Conservation (phyloP, 441 rosid species). For the Raphanus hybrid region DNA sequence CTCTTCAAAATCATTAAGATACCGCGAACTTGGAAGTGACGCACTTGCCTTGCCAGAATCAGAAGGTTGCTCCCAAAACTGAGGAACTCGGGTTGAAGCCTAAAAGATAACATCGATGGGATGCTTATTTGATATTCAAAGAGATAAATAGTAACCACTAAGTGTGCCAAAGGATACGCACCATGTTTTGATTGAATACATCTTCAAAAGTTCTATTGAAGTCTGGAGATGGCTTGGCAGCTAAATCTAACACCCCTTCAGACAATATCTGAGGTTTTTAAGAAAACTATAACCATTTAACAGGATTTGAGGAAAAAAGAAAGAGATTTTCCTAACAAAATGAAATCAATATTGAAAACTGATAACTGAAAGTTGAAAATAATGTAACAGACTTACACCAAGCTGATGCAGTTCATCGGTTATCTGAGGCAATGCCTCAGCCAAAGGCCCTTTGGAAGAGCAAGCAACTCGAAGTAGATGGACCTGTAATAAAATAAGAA, state of each 20-base stretch:
- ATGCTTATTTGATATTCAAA: slow-evolving; percentile 26
- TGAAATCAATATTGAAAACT: slow-evolving; percentile 2
- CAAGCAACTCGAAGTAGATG: slow-evolving; percentile 94
- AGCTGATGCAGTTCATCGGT: slow-evolving; percentile 73
- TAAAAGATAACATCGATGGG: slow-evolving; percentile 35
- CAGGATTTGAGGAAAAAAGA: slow-evolving; percentile 16
- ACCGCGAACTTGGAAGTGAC: slow-evolving; percentile 78
- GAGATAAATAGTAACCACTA: slow-evolving; percentile 16
- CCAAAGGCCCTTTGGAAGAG: slow-evolving; percentile 73
- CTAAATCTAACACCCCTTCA: slow-evolving; percentile 69
- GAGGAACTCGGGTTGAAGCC: slow-evolving; percentile 83
- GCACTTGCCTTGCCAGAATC: slow-evolving; percentile 60
- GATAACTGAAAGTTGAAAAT: slow-evolving; percentile 9
- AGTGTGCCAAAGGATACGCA: slow-evolving; percentile 34
- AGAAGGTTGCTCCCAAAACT: slow-evolving; percentile 83
- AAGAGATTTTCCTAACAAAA: not conserved
- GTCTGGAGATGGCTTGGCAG: slow-evolving; percentile 69
- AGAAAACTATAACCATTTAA: slow-evolving; percentile 37
- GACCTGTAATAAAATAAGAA: slow-evolving; percentile 52
- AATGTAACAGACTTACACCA: slow-evolving; percentile 63
- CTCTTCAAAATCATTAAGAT: slow-evolving; percentile 97
- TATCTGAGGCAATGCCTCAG: slow-evolving; percentile 75
- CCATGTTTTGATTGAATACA: slow-evolving; percentile 76
- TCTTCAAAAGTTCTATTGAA: slow-evolving; percentile 77
- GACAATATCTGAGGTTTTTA: slow-evolving; percentile 69